Base-by-base conservation (phyloP, 768 basidiomycete species). In the Nevesoporus exiguus region DNA sequence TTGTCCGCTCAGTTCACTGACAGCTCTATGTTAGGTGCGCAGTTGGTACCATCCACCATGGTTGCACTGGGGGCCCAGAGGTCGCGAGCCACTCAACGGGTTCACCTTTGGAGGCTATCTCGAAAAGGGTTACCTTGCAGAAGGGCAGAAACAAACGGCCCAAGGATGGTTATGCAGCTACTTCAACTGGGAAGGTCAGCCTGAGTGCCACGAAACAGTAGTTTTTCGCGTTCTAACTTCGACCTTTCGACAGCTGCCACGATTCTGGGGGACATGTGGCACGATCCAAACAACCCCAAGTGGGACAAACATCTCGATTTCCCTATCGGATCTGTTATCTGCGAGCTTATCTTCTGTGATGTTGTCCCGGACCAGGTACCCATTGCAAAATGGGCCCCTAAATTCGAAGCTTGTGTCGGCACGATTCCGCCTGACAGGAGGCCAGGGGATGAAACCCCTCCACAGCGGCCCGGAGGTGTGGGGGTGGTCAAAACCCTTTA, bases 121-220 rank as follows among this genome's bases (percentile, higher is more conserved):
- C 33, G 2, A 7, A 7, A n/a, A 31, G 4, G 3, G 19, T 10
- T 45, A 51, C 41, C 42, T 44, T 27, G 42, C 50, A 7, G 19
- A 27, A 41, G 8, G 22, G 8, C 50, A 51, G 42, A 27, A 9
- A 5, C 4, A 19, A 5, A n/a, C 13, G 11, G 22, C 15, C 25
- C 50, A 44, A 11, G 33, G n/a, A 8, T 51, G 50, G 50, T 11
- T 44, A 25, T 51, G 50, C 41, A 51, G 42, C 14, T 51, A 44
- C 33, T 51, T 51, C 50, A 51, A 51, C 24, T 43, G 50, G 50
- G 41, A 51, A 25, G 50, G 50, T 44, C 50, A 27, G n/a, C n/a
- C n/a, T n/a, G n/a, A n/a, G 41, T 21, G 2, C 24, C 22, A 24
- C 30, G 13, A 36, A 43, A 7, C 15, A 7, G 9, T 2, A 19